Conservation (phyloP, 2,329 filamentous ascomycete genomes). For the Penicillium sp. region DNA sequence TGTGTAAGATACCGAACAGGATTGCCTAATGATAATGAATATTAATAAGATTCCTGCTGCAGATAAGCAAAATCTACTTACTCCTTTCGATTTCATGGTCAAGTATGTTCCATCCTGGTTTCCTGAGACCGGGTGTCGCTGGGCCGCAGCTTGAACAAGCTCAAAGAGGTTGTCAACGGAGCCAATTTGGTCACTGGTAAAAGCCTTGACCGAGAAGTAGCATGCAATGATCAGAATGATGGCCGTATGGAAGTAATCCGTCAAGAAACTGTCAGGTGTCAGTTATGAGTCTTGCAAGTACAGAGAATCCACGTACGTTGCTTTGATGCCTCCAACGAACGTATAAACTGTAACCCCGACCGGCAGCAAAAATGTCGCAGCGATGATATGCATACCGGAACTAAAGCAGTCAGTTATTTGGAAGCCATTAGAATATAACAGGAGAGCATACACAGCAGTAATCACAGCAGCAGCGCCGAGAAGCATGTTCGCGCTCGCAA, state of each 20-base stretch:
- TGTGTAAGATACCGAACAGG: constrained; percentile 49
- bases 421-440: too few relatives aligned
- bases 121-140: constrained; percentile 46
- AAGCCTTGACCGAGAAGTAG: constrained; percentile 49
- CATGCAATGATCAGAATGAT: constrained; percentile 51
- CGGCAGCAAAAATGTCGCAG: constrained; percentile 46
- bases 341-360: constrained; percentile 41
- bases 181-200: constrained; percentile 45
- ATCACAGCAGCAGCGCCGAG: constrained; percentile 45
- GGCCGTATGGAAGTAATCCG: constrained; percentile 54
- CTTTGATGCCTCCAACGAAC: constrained; percentile 41
- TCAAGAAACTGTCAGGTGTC: constrained; percentile 37
- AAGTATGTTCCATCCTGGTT: constrained; percentile 54
- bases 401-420: constrained; percentile 17
- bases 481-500: constrained; percentile 53
- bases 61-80: constrained; percentile 29
- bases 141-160: constrained; percentile 45
- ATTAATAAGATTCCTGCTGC: neutral
- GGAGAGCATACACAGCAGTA: constrained; percentile 29
- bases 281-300: neutral
- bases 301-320: constrained; percentile 25
- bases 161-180: constrained; percentile 50
- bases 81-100: constrained; percentile 53
- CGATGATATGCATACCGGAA: constrained; percentile 50
- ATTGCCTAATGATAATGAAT: constrained; percentile 38